Evolutionary conservation across 768 basidiomycete species (phyloP), one percentile per base, ranked within the genome.

Genomic region (Lactarius tabidus): DNA sequence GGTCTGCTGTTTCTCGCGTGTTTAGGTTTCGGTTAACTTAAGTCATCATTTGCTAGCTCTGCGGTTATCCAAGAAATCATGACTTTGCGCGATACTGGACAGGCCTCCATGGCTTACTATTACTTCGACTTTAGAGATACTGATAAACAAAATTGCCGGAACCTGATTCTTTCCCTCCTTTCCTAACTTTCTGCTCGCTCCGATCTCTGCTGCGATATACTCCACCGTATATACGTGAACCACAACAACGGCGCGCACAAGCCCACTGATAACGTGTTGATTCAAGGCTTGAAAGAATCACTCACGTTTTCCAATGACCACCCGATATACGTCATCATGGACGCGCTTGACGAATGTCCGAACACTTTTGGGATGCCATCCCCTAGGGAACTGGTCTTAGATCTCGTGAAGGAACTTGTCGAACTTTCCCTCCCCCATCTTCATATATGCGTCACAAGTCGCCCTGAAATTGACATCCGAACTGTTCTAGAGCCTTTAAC

Each of bases 271-370:
- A 35, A 57, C 12, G 36, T 54, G 6, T 36, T 35, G 23, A 38
- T 33, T 4, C 52, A 53, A 28, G 15, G 10, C 10, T 10, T 45
- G 9, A 45, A 45, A n/a, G 43, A 45, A 17, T 6, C n/a, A 4
- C 43, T 45, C 43, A 45, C 20, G 10, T 23, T n/a, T 23, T 45
- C 43, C n/a, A 2, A 45, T 45, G 0, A 23, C 8, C 0, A 10
- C 52, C 29, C 28, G 23, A 18, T 23, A 17, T 35, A 56, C 55
- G 36, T 56, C n/a, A 36, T 56, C 9, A 10, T 56, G 6, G 55
- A 56, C 20, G 55, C 55, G 14, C n/a, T 57, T 23, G 56, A 57
- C 14, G 56, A 57, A 15, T 57, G 56, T 57, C 56, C 56, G 8
- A 20, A 38, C 56, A 57, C 31, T 38, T 33, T 35, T 17, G 56